Evolutionary conservation across 345 rosid genomes (phyloP), one percentile per base, ranked within the genome.

Genomic region (Syzygium oleosum): DNA sequence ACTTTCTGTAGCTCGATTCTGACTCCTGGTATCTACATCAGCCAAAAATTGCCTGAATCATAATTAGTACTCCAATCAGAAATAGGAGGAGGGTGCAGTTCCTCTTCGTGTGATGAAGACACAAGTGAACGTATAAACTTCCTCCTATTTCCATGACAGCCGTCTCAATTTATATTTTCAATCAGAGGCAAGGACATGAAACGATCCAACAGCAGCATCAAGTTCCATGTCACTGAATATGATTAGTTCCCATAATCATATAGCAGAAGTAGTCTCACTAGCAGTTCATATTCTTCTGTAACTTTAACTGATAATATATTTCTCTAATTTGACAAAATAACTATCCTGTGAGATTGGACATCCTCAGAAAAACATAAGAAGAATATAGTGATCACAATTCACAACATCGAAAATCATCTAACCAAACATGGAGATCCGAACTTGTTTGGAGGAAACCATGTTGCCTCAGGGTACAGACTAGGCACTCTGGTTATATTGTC

Each of bases 1-100:
- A 94, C 88, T 93, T 94, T 53, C 87, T 94, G 88, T 97, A 98
- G 89, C 92, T 94, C 87, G 77, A 65, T 87, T 98, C 99, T 78
- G 99, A 94, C 87, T 96, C 98, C 89, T 97, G 97, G 87, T 96
- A 98, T 92, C 99, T 98, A 92, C 90, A 92, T 88, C 85, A 90
- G 61, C 87, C 52, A 85, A 89, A 91, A 87, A 90, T 59, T 38
- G 59, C 88, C 91, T 87, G 89, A 90, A 86, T 92, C 89, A 92
- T 88, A 89, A 65, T 86, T 85, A 84, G 85, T 88, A 89, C 87
- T 88, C 88, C 90, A 88, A 89, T 90, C 88, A 91, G 89, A 87
- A 65, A 65, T 52, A 86, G 83, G 23, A 61, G 59, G 86, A 41
- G 52, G 85, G 89, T 43, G 59, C 19, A 53, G 85, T 31, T 59